Evolutionary conservation across 176 grass and related monocot species (phyloP), one percentile per base, ranked within the genome.

Genomic region (Phragmites australis): DNA sequence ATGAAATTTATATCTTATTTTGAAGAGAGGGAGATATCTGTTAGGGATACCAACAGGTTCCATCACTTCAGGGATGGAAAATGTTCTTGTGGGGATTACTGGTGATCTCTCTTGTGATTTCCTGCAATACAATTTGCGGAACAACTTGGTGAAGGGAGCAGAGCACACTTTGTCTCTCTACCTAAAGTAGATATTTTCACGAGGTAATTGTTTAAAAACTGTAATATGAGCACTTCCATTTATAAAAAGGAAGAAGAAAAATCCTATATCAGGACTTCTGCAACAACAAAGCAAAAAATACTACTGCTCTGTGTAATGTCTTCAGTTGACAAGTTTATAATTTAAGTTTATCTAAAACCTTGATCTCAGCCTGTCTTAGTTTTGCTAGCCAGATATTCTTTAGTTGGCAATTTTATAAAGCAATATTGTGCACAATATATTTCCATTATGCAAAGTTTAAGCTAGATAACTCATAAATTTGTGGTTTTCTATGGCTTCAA

Each of bases 1-100:
- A 91, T 94, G 64, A 94, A 91, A 32, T 91, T 91, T 78, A 87
- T 94, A 75, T 91, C 92, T 67, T 30, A 16, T 51, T 94, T 94
- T 16, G 88, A 94, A 59, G 23, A 72, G 18, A 89, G 86, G 52
- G 88, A 87, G 59, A 91, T 94, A 78, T 83, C 74, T 64, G 76
- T 94, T 27, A 91, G 88, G 84, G 92, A 91, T 64, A 94, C 92
- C 5, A 94, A 94, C 52, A 77, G 92, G 31, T 94, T 91, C 67
- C 88, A 94, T 82, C 88, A 88, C 54, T 94, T 94, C 55, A 78
- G 77, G 60, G 86, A 88, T 89, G 92, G 88, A 48, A 75, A 40
- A 29, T 94, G 86, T 70, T 94, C 92, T 37, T 91, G 92, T 53
- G 72, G 80, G 55, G 92, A 91, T 84, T 91, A 81, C 44, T 94